These are phyloP conservation scores for Skeletonema potamos DNA, from an alignment of 108 stramenopile species.

Conservation along the genomic window DNA sequence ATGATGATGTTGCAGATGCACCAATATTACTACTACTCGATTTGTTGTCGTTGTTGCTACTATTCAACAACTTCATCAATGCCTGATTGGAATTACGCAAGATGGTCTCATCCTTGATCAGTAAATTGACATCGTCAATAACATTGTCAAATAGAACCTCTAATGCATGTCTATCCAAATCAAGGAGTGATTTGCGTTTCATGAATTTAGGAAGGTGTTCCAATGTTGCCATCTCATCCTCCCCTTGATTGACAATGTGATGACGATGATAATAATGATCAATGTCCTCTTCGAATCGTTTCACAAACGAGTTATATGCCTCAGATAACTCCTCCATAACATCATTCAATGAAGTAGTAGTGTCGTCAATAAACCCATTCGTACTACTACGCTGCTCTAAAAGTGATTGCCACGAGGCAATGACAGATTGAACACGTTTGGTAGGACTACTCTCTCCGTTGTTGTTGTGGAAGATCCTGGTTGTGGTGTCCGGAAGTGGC, in stretches of 20 bases:
- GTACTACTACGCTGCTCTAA: too few relatives aligned
- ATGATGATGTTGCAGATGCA: too few relatives aligned
- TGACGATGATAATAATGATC: not conserved
- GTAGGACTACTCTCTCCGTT: not conserved
- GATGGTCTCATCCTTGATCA: constrained; percentile 10
- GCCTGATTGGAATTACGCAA: constrained; percentile 24
- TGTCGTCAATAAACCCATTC: too few relatives aligned
- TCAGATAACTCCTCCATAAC: not conserved
- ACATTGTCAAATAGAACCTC: not conserved
- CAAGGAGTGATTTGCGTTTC: constrained; percentile 10
- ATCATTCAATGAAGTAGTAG: constrained; percentile 7
- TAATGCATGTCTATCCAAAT: constrained; percentile 14
- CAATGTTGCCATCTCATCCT: not conserved
- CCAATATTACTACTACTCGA: not conserved
- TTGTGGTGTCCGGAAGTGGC: not conserved
- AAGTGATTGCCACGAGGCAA: constrained; percentile 10
- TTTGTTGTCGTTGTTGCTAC: not conserved
- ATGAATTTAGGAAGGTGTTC: constrained; percentile 1
- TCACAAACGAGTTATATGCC: constrained; percentile 8
- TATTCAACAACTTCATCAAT: not conserved
- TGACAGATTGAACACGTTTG: constrained; percentile 1
- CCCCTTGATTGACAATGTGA: not conserved
- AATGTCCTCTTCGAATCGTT: constrained; percentile 19
- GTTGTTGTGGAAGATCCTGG: not conserved
- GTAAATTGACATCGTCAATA: not conserved